phyloP scores from a whole-genome alignment of 306 rosid species.

The Cajanus cajan region DNA sequence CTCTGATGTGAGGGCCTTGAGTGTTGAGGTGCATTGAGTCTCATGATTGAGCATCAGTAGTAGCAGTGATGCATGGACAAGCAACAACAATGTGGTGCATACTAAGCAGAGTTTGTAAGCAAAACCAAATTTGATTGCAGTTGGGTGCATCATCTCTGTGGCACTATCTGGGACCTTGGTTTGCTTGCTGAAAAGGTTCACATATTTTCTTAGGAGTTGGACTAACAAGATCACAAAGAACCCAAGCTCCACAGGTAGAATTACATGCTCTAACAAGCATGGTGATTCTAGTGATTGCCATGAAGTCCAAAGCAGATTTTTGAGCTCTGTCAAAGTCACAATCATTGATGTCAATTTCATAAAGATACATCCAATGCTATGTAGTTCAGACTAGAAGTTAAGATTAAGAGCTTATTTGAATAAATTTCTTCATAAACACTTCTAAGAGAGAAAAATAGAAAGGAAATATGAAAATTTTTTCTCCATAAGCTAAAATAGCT shows the following conservation, averaged over 20 bases:
- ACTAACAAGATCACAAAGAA: conserved; percentile 46
- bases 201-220: conserved; percentile 27
- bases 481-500: too few relatives aligned
- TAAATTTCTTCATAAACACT: too few relatives aligned
- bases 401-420: too few relatives aligned
- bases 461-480: too few relatives aligned
- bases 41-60: conserved; percentile 45
- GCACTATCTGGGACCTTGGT: conserved; percentile 35
- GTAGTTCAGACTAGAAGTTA: neutral
- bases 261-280: conserved; percentile 68
- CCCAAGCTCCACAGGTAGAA: conserved; percentile 52
- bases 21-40: conserved; percentile 46
- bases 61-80: conserved; percentile 43
- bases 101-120: conserved; percentile 51
- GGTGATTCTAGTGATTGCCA: conserved; percentile 60
- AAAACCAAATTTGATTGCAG: conserved; percentile 35
- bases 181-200: conserved; percentile 30
- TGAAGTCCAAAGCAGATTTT: conserved; percentile 30
- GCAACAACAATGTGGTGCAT: conserved; percentile 50
- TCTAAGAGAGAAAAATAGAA: too few relatives aligned
- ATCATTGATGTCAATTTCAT: neutral
- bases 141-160: conserved; percentile 29
- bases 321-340: conserved; percentile 41
- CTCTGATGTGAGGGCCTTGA: conserved; percentile 54
- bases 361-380: neutral